phyloP scores from a whole-genome alignment of 169 alveolate genomes.

The Plasmodium chabaudi region DNA sequence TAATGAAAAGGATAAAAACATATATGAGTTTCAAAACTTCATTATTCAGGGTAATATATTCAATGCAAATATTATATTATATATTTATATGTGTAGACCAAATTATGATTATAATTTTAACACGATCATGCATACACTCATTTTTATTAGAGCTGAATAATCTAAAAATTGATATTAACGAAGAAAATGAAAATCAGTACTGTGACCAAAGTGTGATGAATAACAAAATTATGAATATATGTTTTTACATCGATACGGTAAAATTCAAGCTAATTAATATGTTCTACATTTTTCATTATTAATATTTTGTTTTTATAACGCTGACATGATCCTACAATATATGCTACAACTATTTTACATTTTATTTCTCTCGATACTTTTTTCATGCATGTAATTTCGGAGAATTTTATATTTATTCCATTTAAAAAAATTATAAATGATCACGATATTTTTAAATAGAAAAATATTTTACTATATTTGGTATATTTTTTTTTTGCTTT shows the following conservation, averaged over 20 bases:
- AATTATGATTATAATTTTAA: not conserved
- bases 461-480: constrained; percentile 1
- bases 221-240: constrained; percentile 33
- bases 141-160: constrained; percentile 20
- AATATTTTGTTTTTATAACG: not conserved
- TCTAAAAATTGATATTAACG: constrained; percentile 19
- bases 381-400: too few relatives aligned
- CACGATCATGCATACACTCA: too few relatives aligned
- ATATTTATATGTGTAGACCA: constrained; percentile 2
- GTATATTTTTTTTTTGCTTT: not conserved
- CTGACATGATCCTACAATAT: not conserved
- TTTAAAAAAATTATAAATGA: too few relatives aligned
- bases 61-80: not conserved
- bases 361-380: not conserved
- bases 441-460: too few relatives aligned
- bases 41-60: constrained; percentile 25
- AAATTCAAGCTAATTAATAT: constrained; percentile 7
- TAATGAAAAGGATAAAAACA: constrained; percentile 62
- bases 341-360: not conserved
- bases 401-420: too few relatives aligned
- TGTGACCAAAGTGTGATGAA: constrained; percentile 24
- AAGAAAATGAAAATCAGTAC: constrained; percentile 34
- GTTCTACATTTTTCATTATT: not conserved
- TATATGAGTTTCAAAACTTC: constrained; percentile 48
- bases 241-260: constrained; percentile 53